phyloP scores from a whole-genome alignment of 352 stramenopile species.

The Phytopythium sindhum region DNA sequence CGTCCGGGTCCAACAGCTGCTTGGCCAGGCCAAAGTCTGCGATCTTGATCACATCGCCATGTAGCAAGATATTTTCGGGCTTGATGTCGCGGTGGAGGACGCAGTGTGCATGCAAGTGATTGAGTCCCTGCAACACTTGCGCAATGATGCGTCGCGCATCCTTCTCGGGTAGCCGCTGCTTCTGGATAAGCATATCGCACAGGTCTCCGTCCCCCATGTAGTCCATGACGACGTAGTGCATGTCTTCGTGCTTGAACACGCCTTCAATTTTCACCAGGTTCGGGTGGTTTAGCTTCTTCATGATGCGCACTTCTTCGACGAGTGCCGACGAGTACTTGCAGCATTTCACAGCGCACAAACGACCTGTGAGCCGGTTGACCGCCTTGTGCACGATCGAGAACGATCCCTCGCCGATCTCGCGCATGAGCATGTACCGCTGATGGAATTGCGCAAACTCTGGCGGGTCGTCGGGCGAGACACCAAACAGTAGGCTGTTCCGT shows the following conservation, averaged over 20 bases:
- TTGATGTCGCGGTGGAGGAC: slow-evolving; percentile 80
- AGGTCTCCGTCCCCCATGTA: slow-evolving; percentile 75
- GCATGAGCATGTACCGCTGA: slow-evolving; percentile 66
- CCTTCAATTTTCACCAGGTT: slow-evolving; percentile 70
- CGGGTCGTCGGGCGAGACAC: slow-evolving; percentile 19
- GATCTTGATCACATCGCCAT: slow-evolving; percentile 69
- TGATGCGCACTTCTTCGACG: slow-evolving; percentile 67
- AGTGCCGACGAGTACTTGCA: slow-evolving; percentile 60
- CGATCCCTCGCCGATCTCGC: slow-evolving; percentile 79
- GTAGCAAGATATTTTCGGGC: slow-evolving; percentile 78
- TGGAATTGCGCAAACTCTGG: slow-evolving; percentile 53
- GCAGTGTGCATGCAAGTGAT: slow-evolving; percentile 60
- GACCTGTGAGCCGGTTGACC: slow-evolving; percentile 59
- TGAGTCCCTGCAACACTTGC: slow-evolving; percentile 54
- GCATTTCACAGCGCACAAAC: slow-evolving; percentile 72
- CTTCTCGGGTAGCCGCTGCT: slow-evolving; percentile 49
- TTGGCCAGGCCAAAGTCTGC: slow-evolving; percentile 80
- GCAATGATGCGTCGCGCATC: slow-evolving; percentile 56
- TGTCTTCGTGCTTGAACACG: slow-evolving; percentile 63
- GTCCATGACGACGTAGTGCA: slow-evolving; percentile 84
- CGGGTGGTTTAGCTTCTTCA: slow-evolving; percentile 56
- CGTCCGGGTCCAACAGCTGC: slow-evolving; percentile 40
- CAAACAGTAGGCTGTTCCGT: not conserved
- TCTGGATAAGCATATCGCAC: slow-evolving; percentile 69
- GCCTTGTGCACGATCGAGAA: slow-evolving; percentile 82